Evolutionary conservation across 2,329 filamentous ascomycete species (phyloP), one percentile per base, ranked within the genome.

Genomic region (Talaromyces sp.): DNA sequence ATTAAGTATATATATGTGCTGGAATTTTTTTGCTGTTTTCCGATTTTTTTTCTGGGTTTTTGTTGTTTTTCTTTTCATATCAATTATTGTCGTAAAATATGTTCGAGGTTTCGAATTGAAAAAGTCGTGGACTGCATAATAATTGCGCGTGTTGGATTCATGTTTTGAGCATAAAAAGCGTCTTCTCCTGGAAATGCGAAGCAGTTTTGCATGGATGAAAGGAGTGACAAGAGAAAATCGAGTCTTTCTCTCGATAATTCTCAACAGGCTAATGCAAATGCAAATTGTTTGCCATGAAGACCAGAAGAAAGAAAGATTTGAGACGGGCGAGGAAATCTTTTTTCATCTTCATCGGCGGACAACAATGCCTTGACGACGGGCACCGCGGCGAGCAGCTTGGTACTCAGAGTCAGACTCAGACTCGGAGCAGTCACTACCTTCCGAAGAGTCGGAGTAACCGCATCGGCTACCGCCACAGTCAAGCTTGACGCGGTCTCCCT

Each of bases 381-480:
- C 74, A 63, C 68, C 73, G 31, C 73, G 71, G 64, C 76, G 75
- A 19, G 73, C 76, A 65, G 71, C 73, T 47, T 72, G 68, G 68
- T 79, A 79, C 62, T 79, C 77, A 67, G 76, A 73, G 66, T 80
- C 77, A 49, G 73, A 75, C 35, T 89, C 89, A 72, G 85, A 90
- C n/a, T 54, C 50, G 1, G 67, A 68, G 70, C 88, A 92, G 84
- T 89, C 92, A 64, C 87, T 86, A 62, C 83, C 86, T 68, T 84
- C 86, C 67, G 90, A 87, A 4, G 75, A 76, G 73, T 91, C 89
- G 69, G 71, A 72, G 81, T 91, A 95, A 74, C 92, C 91, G 81
- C 94, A 97, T 77, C 92, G 89, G 68, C 88, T 84, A 71, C 94
- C 94, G 72, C 93, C 93, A 76, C 94, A 98, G 86, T 97, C 93